Evolutionary conservation across 1,139 yeast genomes (phyloP), one percentile per base, ranked within the genome.

Genomic region (Ashbya aceris): DNA sequence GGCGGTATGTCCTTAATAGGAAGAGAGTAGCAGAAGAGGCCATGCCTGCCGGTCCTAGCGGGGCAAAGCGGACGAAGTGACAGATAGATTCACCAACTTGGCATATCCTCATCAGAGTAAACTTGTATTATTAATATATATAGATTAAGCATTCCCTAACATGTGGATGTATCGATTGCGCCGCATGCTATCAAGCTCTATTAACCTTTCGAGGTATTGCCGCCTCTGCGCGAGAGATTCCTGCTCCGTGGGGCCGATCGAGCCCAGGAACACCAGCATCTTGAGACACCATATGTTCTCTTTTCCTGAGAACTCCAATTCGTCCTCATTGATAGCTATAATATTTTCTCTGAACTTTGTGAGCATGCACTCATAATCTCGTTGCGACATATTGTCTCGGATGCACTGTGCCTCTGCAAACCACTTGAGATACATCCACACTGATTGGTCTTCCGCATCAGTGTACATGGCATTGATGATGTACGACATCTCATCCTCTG

Each of bases 361-460:
- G 33, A 81, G 61, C 23, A 73, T 46, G 7, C 54, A 45, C 0
- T 61, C 45, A 20, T 60, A 57, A 9, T 56, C 53, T 0, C 66
- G 62, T 4, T 45, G 33, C 2, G 56, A 43, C 30, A 65, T 45
- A 7, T 54, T 50, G 8, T 52, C 47, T 2, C 51, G 48, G 7
- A 54, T 50, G 14, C 76, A 65, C 1, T 71, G 69, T 31, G 74
- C 74, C 5, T 79, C 73, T 9, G 87, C 62, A 14, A 91, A 66
- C 97, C 97, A 91, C 41, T 79, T 74, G 45, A 85, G 71, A 60
- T 89, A 91, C 4, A 83, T 71, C 97, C 98, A 91, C 1, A 86
- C 81, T 0, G 96, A 83, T 39, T 93, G 91, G 58, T 91, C 97
- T 38, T 85, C 94, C 0, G 95, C 89, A 59, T 91, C 97, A 52